phyloP scores from a whole-genome alignment of 1,284 basidiomycete species.

The Inonotus hispidus region DNA sequence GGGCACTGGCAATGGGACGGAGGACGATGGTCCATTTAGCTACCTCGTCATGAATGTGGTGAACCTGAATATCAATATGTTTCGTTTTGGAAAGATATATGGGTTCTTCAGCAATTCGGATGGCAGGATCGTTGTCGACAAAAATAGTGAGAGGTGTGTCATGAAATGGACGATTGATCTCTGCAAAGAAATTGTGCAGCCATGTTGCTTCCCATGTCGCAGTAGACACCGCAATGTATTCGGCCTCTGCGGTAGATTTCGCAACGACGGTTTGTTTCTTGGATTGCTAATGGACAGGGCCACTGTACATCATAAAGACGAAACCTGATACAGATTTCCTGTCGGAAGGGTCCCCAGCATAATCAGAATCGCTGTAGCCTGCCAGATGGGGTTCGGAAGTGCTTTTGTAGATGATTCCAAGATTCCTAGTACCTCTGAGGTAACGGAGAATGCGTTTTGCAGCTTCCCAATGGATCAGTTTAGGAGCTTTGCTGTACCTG shows the following conservation, averaged over 20 bases:
- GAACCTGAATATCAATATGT: constrained; percentile 38
- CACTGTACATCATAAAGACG: constrained; percentile 22
- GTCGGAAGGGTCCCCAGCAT: constrained; percentile 21
- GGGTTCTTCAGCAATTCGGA: constrained; percentile 32
- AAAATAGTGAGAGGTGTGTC: neutral
- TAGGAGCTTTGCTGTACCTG: constrained; percentile 28
- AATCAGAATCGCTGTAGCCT: constrained; percentile 28
- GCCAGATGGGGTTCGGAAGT: constrained; percentile 1
- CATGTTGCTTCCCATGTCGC: constrained; percentile 20
- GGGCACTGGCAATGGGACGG: neutral
- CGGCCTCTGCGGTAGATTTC: constrained; percentile 25
- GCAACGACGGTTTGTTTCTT: constrained; percentile 23
- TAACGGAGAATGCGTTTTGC: constrained; percentile 30
- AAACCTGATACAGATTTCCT: constrained; percentile 26
- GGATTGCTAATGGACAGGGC: constrained; percentile 23
- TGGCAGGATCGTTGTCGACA: constrained; percentile 20
- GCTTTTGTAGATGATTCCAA: constrained; percentile 25
- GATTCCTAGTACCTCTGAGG: constrained; percentile 27
- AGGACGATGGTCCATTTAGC: neutral
- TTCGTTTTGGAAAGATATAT: constrained; percentile 31
- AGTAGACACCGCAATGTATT: constrained; percentile 26
- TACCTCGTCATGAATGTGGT: constrained; percentile 34
- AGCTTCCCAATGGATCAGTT: constrained; percentile 27
- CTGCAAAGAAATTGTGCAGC: constrained; percentile 6
- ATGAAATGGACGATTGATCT: neutral